Evolutionary conservation across 805 yeast genomes (phyloP), one percentile per base, ranked within the genome.

Genomic region (Yarrowia bubula): DNA sequence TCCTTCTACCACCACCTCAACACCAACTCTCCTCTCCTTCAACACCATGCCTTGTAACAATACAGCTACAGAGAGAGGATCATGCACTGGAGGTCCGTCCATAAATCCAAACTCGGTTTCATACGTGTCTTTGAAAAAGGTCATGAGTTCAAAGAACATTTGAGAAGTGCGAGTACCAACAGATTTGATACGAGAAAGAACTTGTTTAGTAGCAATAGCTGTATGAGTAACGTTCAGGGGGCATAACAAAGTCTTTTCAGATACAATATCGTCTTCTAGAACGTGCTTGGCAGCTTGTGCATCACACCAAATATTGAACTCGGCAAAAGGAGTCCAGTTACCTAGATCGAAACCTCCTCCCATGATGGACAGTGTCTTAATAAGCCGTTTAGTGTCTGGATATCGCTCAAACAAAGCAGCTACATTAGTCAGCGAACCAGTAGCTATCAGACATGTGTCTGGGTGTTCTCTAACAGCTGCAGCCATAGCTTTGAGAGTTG

Each of bases 351-450:
- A 69, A 10, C 83, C 82, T 1, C 96, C 96, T 13, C 96, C 96
- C 96, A 91, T 90, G 18, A 89, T 81, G 11, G 89, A 79, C 15
- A 91, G 73, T 62, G 75, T 80, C 62, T 80, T 80, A 62, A 91
- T 78, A 61, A 81, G 78, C 1, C 73, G 48, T 65, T 76, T 80
- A 14, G 83, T 70, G 18, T 83, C 82, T 0, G 96, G 96, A 69
- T 82, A 81, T 47, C 75, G 75, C 31, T 73, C 69, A 41, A 88
- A 78, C 43, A 91, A 76, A 2, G 79, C 72, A 0, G 92, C 87
- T 14, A 89, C 73, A 70, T 90, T 88, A 4, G 97, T 91, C 69
- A 88, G 76, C 0, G 96, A 84, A 0, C 96, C 97, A 0, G 92
- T 86, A 8, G 92, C 89, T 0, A 87, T 85, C 1, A 90, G 72